A percentile compares a stretch with the other conserved stretches of the same genome.
These are phyloP conservation scores for Penicillium antarcticum DNA, from an alignment of 495 filamentous ascomycete genomes.

Conservation along the genomic window DNA sequence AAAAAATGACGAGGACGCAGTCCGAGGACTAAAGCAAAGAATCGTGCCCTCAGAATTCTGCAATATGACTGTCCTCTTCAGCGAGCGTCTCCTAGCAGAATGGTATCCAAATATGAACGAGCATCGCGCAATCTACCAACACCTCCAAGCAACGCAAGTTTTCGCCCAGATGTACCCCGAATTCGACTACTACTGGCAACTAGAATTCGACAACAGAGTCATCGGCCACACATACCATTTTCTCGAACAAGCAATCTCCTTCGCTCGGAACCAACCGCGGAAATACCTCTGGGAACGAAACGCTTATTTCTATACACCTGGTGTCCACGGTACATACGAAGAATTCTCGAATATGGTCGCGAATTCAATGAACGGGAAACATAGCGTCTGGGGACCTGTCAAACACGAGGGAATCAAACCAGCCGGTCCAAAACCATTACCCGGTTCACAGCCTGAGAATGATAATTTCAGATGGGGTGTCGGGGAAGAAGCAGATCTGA, in stretches of 20 bases:
- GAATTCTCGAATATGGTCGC: slow-evolving; percentile 51
- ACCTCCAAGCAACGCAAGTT: slow-evolving; percentile 28
- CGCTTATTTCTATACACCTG: slow-evolving; percentile 65
- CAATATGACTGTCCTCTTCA: slow-evolving; percentile 65
- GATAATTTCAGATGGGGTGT: slow-evolving; percentile 70
- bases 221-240: slow-evolving; percentile 69
- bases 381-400: slow-evolving; percentile 59
- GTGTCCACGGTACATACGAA: slow-evolving; percentile 55
- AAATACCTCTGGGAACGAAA: slow-evolving; percentile 70
- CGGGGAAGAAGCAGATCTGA: slow-evolving; percentile 70
- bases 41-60: slow-evolving; percentile 60
- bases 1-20: slow-evolving; percentile 49
- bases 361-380: slow-evolving; percentile 36
- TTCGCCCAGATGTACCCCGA: slow-evolving; percentile 66
- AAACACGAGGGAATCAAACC: slow-evolving; percentile 49
- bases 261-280: slow-evolving; percentile 59
- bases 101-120: slow-evolving; percentile 53
- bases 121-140: slow-evolving; percentile 18
- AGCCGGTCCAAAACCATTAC: slow-evolving; percentile 52
- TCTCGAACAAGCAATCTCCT: slow-evolving; percentile 55
- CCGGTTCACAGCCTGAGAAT: slow-evolving; percentile 45
- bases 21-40: slow-evolving; percentile 47
- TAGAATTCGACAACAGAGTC: slow-evolving; percentile 66
- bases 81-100: slow-evolving; percentile 49
- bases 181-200: slow-evolving; percentile 72